A percentile compares a stretch with the other conserved stretches of the same genome.
Conservation (phyloP, 768 basidiomycete genomes). For the Naganishia onofrii region DNA sequence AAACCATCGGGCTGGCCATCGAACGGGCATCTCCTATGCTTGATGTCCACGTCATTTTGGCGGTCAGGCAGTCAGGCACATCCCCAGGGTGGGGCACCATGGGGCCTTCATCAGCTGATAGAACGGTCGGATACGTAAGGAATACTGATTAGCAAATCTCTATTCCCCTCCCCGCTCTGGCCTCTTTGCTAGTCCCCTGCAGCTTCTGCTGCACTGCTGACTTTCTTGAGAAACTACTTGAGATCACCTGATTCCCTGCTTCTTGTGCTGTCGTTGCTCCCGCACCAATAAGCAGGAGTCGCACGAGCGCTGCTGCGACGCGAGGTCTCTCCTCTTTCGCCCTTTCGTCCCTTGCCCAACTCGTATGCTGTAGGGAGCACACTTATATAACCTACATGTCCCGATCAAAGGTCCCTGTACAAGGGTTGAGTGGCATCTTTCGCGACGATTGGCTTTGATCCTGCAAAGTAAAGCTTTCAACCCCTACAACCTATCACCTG, state of each 20-base stretch:
- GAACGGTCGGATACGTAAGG: too few relatives aligned
- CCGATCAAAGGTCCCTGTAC: not conserved
- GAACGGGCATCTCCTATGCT: too few relatives aligned
- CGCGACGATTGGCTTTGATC: not conserved
- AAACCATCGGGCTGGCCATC: not conserved
- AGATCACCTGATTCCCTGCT: not conserved
- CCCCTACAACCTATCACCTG: not conserved
- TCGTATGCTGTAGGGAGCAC: too few relatives aligned
- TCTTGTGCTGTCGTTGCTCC: not conserved
- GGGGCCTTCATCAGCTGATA: not conserved
- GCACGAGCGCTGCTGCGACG: not conserved
- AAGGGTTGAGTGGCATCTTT: too few relatives aligned
- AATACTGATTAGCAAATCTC: slow-evolving; percentile 1
- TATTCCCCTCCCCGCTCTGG: slow-evolving; percentile 3
- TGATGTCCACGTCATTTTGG: not conserved
- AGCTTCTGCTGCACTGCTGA: not conserved
- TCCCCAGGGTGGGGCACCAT: not conserved
- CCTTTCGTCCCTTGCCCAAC: not conserved
- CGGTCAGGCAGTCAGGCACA: not conserved
- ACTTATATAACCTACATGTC: too few relatives aligned
- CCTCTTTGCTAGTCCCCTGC: not conserved
- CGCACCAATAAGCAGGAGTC: not conserved
- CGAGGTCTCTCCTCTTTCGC: not conserved
- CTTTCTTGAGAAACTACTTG: not conserved
- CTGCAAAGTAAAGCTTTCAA: not conserved